Percentiles rank a stretch among this genome's conserved stretches.
phyloP scores from a whole-genome alignment of 2,329 filamentous ascomycete genomes.

The Arthrobotrys iridis region DNA sequence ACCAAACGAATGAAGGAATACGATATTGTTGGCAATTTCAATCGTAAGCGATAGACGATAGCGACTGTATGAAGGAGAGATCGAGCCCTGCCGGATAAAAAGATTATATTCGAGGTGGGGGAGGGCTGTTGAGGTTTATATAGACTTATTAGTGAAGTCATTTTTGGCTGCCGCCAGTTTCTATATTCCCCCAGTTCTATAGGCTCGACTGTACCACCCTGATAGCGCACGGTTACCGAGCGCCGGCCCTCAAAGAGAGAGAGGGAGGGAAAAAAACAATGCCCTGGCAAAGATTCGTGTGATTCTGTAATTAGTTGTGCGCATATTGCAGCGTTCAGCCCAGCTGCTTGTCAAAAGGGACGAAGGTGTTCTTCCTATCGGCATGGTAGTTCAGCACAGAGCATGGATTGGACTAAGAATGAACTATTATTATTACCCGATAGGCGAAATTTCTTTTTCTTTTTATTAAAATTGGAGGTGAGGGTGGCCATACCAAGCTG shows the following conservation, averaged over 20 bases:
- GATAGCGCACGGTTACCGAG: constrained; percentile 37
- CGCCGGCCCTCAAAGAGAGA: background rate
- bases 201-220: constrained; percentile 14
- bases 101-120: background rate
- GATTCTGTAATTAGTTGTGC: constrained; percentile 38
- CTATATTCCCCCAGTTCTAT: constrained; percentile 2
- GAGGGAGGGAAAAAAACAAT: background rate
- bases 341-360: constrained; percentile 25
- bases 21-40: background rate
- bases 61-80: constrained; percentile 32
- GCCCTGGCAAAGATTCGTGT: constrained; percentile 18
- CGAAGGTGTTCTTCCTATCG: constrained; percentile 28
- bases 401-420: constrained; percentile 21
- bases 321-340: constrained; percentile 19
- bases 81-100: constrained; percentile 37
- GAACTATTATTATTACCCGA: constrained; percentile 51
- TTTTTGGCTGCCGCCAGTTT: background rate
- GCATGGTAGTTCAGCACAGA: constrained; percentile 17
- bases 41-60: constrained; percentile 30
- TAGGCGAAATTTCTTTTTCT: constrained; percentile 55
- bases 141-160: constrained; percentile 28
- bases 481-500: constrained; percentile 33
- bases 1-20: constrained; percentile 28
- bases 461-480: constrained; percentile 44
- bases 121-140: constrained; percentile 46